Evolutionary conservation across 2,329 filamentous ascomycete species (phyloP).

Genomic region (Alternaria hordeiaustralica): DNA sequence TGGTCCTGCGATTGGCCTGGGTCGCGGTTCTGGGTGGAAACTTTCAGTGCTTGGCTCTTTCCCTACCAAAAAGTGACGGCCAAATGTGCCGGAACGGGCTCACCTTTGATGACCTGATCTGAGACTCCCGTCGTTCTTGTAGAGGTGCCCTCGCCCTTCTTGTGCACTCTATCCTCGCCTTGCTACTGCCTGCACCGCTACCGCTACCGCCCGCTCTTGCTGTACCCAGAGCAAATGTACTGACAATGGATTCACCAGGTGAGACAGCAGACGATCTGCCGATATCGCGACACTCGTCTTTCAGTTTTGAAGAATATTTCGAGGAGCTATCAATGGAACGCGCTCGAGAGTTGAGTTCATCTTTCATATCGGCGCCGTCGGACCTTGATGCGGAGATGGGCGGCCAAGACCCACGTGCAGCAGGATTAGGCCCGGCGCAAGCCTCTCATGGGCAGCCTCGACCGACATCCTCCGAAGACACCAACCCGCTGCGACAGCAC

Average conservation of each 20-base stretch:
- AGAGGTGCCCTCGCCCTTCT: not conserved
- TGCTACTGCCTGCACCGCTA: not conserved
- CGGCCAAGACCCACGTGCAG: conserved; percentile 13
- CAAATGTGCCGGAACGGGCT: not conserved
- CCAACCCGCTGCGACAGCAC: conserved; percentile 10
- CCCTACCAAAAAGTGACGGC: conserved; percentile 2
- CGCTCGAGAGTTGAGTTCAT: not conserved
- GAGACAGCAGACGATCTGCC: not conserved
- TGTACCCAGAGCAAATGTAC: not conserved
- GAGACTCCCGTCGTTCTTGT: not conserved
- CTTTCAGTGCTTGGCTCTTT: conserved; percentile 1
- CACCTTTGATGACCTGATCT: not conserved
- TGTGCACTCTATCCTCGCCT: not conserved
- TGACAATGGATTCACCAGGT: not conserved
- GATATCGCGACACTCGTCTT: not conserved
- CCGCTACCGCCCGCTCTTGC: not conserved
- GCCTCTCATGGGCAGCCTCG: conserved; percentile 11
- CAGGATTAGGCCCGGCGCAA: conserved; percentile 16
- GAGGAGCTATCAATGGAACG: not conserved
- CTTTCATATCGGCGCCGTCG: not conserved
- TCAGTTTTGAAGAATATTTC: not conserved
- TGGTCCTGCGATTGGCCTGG: not conserved
- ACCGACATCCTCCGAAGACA: conserved; percentile 6
- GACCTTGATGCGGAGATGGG: not conserved
- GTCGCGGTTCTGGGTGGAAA: not conserved